phyloP scores from a whole-genome alignment of 1,284 basidiomycete genomes.

The Malassezia sp. region DNA sequence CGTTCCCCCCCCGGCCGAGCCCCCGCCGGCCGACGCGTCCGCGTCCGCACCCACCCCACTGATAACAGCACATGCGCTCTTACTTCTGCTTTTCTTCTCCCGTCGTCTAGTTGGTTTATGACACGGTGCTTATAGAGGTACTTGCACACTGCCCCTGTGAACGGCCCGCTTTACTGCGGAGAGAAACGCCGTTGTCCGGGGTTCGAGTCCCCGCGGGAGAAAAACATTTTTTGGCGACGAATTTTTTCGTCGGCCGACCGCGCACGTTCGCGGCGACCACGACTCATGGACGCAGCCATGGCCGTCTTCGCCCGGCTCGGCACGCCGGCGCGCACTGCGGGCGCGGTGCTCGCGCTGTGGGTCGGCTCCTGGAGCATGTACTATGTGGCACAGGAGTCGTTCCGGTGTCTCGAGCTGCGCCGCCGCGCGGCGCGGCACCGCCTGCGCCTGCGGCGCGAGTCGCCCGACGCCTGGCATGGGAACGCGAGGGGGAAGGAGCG shows the following conservation, averaged over 20 bases:
- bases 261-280: background rate
- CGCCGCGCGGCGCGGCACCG: conserved; percentile 20
- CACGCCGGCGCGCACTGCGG: background rate
- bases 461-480: conserved; percentile 24
- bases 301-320: no score
- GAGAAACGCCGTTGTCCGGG: conserved; percentile 21
- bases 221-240: conserved; percentile 9
- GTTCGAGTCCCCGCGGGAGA: conserved; percentile 22
- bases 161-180: conserved; percentile 19
- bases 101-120: conserved; percentile 22
- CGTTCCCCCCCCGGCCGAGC: no score
- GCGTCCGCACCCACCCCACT: background rate
- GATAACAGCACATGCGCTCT: background rate
- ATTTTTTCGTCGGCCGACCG: no score
- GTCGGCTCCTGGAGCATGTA: conserved; percentile 25
- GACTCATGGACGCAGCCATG: background rate
- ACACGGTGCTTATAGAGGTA: conserved; percentile 22
- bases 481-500: conserved; percentile 40
- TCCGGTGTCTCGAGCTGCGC: conserved; percentile 17
- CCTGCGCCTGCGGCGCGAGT: conserved; percentile 7
- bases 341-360: no score
- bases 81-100: conserved; percentile 11
- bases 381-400: conserved; percentile 29
- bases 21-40: no score
- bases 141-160: conserved; percentile 9